These are phyloP conservation scores for Lunasporangiospora selenospora DNA, from an alignment of 192 early-diverging fungal species.

Conservation along the genomic window DNA sequence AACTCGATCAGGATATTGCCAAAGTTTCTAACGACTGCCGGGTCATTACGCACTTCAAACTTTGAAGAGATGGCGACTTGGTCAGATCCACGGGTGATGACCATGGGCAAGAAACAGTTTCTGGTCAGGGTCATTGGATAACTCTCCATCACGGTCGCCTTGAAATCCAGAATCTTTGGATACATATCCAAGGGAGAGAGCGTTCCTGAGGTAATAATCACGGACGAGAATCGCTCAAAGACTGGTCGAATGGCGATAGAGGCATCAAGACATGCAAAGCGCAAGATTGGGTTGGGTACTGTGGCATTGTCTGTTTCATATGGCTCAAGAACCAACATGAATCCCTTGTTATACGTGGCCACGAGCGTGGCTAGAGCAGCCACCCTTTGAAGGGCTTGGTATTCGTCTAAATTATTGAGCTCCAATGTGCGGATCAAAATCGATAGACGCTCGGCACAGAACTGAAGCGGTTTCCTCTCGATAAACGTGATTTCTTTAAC, in stretches of 20 bases:
- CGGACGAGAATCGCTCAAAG: conserved; percentile 94
- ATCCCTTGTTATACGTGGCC: conserved; percentile 96
- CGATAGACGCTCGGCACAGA: conserved; percentile 91
- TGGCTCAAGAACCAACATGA: conserved; percentile 95
- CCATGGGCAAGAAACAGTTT: conserved; percentile 96
- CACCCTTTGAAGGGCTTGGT: conserved; percentile 80
- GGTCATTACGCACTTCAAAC: conserved; percentile 98
- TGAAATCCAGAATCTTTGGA: conserved; percentile 92
- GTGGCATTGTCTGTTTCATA: conserved; percentile 93
- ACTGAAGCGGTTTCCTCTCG: conserved; percentile 93
- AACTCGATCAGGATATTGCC: conserved; percentile 96
- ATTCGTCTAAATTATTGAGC: conserved; percentile 90
- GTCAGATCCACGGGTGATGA: conserved; percentile 96
- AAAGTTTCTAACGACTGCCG: conserved; percentile 98
- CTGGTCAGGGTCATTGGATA: conserved; percentile 97
- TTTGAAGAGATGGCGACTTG: conserved; percentile 98
- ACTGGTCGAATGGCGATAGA: conserved; percentile 96
- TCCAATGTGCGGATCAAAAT: conserved; percentile 93
- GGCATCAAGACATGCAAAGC: conserved; percentile 92
- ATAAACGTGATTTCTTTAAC: conserved; percentile 95
- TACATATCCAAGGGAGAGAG: conserved; percentile 99
- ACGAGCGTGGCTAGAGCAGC: conserved; percentile 95
- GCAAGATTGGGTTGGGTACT: conserved; percentile 94
- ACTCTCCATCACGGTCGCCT: conserved; percentile 86
- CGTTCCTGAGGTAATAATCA: conserved; percentile 99